Evolutionary conservation across 108 stramenopile genomes (phyloP).

Genomic region (Stephanodiscus minutulus): DNA sequence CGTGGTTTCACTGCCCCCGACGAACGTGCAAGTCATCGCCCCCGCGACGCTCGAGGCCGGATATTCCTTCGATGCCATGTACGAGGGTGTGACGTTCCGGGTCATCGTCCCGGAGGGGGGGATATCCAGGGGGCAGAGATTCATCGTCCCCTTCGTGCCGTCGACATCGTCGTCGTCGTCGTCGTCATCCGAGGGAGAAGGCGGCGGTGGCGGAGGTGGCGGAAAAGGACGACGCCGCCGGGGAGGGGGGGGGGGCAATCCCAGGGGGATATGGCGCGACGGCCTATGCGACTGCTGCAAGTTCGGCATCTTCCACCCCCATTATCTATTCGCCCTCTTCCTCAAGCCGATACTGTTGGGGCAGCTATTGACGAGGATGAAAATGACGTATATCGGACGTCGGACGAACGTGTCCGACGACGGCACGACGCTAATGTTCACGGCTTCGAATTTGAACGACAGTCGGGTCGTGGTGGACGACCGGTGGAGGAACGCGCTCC

Average conservation of each 20-base stretch:
- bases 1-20: not conserved
- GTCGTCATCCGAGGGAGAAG: not conserved
- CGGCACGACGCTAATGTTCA: not conserved
- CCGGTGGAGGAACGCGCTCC: constrained; percentile 34
- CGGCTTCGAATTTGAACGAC: constrained; percentile 21
- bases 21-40: constrained; percentile 49
- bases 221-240: not conserved
- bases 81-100: constrained; percentile 45
- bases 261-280: constrained; percentile 57
- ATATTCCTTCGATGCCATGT: constrained; percentile 47
- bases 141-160: constrained; percentile 36
- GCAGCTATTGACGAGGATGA: constrained; percentile 54
- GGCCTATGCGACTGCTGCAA: constrained; percentile 45
- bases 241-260: constrained; percentile 12
- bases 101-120: constrained; percentile 58
- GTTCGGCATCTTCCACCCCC: constrained; percentile 51
- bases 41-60: constrained; percentile 49
- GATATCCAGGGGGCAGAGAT: constrained; percentile 48
- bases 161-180: not conserved
- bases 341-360: constrained; percentile 54
- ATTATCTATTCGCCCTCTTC: constrained; percentile 33
- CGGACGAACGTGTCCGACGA: constrained; percentile 4
- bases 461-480: constrained; percentile 20
- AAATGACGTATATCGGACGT: constrained; percentile 56
- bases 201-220: not conserved